Conservation (phyloP, 2,329 filamentous ascomycete genomes). For the Aspergillus versicolor region DNA sequence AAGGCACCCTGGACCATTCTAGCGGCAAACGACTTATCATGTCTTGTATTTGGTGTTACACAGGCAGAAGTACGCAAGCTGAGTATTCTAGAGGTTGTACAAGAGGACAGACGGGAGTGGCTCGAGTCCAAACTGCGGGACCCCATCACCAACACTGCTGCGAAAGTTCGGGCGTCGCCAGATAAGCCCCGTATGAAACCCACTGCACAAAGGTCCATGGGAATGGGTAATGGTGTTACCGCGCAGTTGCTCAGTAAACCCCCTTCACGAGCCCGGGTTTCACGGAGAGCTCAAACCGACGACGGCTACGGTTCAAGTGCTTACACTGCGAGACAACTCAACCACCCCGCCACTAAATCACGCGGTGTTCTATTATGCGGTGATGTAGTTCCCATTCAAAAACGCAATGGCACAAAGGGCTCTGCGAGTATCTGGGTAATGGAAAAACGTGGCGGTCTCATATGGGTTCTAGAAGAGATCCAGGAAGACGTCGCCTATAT, state of each 20-base stretch:
- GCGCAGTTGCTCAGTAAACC: constrained; percentile 86
- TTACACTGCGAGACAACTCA: constrained; percentile 55
- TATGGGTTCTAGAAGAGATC: constrained; percentile 98
- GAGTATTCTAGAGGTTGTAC: constrained; percentile 92
- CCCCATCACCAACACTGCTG: constrained; percentile 53
- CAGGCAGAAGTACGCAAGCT: constrained; percentile 90
- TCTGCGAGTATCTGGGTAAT: constrained; percentile 98
- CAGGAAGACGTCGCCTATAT: constrained; percentile 86
- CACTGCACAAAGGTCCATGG: constrained; percentile 41
- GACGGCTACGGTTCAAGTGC: constrained; percentile 54
- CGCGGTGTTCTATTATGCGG: constrained; percentile 89
- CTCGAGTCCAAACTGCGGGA: constrained; percentile 78
- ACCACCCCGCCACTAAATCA: constrained; percentile 73
- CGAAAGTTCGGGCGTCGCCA: constrained; percentile 29
- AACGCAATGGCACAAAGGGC: constrained; percentile 86
- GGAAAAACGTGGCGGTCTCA: constrained; percentile 88
- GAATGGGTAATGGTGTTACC: constrained; percentile 81
- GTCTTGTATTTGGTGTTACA: constrained; percentile 98
- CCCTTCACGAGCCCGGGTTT: constrained; percentile 52
- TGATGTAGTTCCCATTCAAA: constrained; percentile 97
- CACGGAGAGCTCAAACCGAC: constrained; percentile 56
- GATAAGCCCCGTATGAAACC: constrained; percentile 40
- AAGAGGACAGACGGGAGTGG: constrained; percentile 85
- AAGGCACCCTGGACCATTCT: constrained; percentile 92
- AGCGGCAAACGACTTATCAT: constrained; percentile 93